phyloP scores from a whole-genome alignment of 2,329 filamentous ascomycete genomes.

The Dichotomopilus funicola region DNA sequence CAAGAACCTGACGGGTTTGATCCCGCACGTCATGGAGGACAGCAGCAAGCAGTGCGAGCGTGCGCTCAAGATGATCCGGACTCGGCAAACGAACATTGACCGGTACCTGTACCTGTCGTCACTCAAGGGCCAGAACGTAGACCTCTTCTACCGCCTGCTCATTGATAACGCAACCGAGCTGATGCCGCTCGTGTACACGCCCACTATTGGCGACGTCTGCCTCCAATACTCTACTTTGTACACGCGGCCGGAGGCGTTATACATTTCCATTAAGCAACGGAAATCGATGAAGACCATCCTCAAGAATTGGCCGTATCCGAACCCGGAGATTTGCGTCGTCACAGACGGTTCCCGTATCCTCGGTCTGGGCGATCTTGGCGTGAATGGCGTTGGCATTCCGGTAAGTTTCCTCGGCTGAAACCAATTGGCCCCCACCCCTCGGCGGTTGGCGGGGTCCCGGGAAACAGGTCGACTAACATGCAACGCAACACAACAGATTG shows the following conservation, averaged over 20 bases:
- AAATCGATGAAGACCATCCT: constrained; percentile 85
- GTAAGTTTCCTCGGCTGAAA: constrained; percentile 42
- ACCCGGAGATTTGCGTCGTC: constrained; percentile 93
- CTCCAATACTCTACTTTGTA: constrained; percentile 94
- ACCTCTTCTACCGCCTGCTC: constrained; percentile 77
- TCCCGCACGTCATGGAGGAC: constrained; percentile 58
- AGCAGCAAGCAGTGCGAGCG: constrained; percentile 54
- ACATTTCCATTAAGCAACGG: constrained; percentile 91
- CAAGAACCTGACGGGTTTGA: constrained; percentile 60
- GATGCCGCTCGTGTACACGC: constrained; percentile 81
- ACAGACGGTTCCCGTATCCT: constrained; percentile 92
- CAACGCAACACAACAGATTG: constrained; percentile 49
- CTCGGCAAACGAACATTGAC: constrained; percentile 64
- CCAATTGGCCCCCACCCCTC: background rate
- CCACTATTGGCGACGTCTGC: constrained; percentile 92
- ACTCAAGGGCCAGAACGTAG: constrained; percentile 67
- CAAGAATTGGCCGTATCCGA: constrained; percentile 82
- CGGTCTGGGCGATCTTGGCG: constrained; percentile 87
- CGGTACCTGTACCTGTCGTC: constrained; percentile 77
- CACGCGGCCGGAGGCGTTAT: constrained; percentile 89
- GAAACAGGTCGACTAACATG: constrained; percentile 23
- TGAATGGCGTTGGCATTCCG: constrained; percentile 97
- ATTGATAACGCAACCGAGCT: constrained; percentile 71
- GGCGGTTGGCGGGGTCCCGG: constrained; percentile 4
- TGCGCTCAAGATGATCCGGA: constrained; percentile 68